Evolutionary conservation across 192 early-diverging fungal species (phyloP), one percentile per base, ranked within the genome.

Genomic region (Radiomyces spectabilis): DNA sequence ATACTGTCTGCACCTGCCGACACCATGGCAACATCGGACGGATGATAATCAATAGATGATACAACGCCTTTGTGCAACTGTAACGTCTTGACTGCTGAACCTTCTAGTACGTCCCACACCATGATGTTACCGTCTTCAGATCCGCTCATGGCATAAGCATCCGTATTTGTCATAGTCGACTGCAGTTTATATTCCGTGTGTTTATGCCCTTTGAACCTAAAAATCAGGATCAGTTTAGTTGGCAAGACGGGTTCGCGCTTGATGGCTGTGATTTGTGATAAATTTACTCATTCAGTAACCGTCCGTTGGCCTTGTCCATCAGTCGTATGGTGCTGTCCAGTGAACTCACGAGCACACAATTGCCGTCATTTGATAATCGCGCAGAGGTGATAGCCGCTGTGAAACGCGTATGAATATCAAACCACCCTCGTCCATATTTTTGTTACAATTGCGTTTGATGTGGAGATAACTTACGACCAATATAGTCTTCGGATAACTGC

Each of bases 111-210:
- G 69, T 93, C 85, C 93, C 93, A 98, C 32, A 92, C 73, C 61
- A 83, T 84, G 5, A 96, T 85, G 31, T 65, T 70, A 8, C 92
- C 91, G 61, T 96, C 92, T 59, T 98, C 94, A 38, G 87, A 89
- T 1, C 95, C 95, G 51, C 86, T 86, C 12, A 92, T 73, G 0
- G 92, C 86, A 58, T 82, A 53, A 3, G 81, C 74, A 52, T 89
- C 89, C 34, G 76, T 80, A 46, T 81, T 79, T 10, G 78, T 75
- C 5, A 96, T 64, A 33, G 80, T 75, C 26, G 87, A 85, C 15
- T 73, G 78, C 25, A 94, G 71, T 26, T 88, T 80, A 66, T 94
- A 96, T 47, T 84, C 62, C 19, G 49, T 57, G 51, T 95, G 92
- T 41, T 70, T 77, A 69, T 98, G 95, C 0, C 94, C 94, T 30